phyloP scores from a whole-genome alignment of 352 stramenopile genomes.

The Globisporangium radiosum region DNA sequence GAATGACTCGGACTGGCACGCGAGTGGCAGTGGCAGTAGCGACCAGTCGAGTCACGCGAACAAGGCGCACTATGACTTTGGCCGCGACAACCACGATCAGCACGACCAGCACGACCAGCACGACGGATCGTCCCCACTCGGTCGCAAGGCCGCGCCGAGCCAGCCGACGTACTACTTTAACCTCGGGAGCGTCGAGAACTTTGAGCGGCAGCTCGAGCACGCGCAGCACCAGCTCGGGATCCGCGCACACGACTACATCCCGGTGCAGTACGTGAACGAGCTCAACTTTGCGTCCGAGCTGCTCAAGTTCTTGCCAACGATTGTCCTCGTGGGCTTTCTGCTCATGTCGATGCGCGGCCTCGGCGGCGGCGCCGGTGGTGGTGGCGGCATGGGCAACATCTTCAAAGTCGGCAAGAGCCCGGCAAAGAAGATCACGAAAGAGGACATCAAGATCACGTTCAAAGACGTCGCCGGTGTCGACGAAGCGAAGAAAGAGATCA shows the following conservation, averaged over 20 bases:
- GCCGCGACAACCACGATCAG: slow-evolving; percentile 9
- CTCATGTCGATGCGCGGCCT: slow-evolving; percentile 93
- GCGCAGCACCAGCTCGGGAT: slow-evolving; percentile 96
- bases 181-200: slow-evolving; percentile 96
- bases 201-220: slow-evolving; percentile 97
- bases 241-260: slow-evolving; percentile 91
- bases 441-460: slow-evolving; percentile 96
- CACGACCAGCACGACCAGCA: slow-evolving; percentile 18
- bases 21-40: not conserved
- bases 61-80: slow-evolving; percentile 22
- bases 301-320: slow-evolving; percentile 93
- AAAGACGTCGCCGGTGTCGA: slow-evolving; percentile 98
- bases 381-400: slow-evolving; percentile 86
- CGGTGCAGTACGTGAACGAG: slow-evolving; percentile 95
- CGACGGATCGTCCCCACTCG: slow-evolving; percentile 3
- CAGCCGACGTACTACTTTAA: slow-evolving; percentile 91
- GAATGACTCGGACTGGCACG: slow-evolving; percentile 9
- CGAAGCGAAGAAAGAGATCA: slow-evolving; percentile 99
- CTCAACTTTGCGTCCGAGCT: slow-evolving; percentile 92
- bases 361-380: slow-evolving; percentile 74
- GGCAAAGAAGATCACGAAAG: slow-evolving; percentile 97
- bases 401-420: slow-evolving; percentile 94
- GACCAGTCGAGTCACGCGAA: slow-evolving; percentile 17
- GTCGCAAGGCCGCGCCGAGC: slow-evolving; percentile 14
- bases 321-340: slow-evolving; percentile 92